Base-by-base conservation (phyloP, 164 flowering plant species). In the Euptelea pleiosperma region DNA sequence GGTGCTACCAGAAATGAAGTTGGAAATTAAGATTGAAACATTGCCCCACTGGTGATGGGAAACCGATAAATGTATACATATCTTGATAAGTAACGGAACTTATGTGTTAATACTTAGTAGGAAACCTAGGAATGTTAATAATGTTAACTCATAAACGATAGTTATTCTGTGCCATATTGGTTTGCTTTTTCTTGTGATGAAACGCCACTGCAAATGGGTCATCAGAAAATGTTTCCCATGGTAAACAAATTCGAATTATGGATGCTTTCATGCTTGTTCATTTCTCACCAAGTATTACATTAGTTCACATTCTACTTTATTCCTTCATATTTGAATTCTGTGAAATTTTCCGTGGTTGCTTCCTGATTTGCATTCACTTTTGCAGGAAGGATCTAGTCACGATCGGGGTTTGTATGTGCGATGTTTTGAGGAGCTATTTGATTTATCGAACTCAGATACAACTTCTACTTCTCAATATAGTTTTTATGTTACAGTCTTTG, bases 341-440 rank as follows among this genome's bases (percentile, higher is more conserved):
- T 25, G 3, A n/a, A 19, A 22, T 2, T 45, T n/a, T 35, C 12
- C 4, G 14, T 8, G 18, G 44, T 25, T 57, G 45, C 52, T 62
- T 9, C n/a, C 53, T 42, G 39, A 48, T 21, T 10, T 34, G 26
- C 9, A 53, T 57, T 54, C 25, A 16, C 42, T 12, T 70, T 51
- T 51, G 55, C 90, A 94, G 99, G 97, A 91, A 84, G 99, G 99
- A 64, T 82, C 96, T 64, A 79, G 71, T 75, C 76, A 85, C 76
- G 99, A 94, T 60, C 91, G 99, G 60, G 99, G 99, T 58, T 69
- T 94, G 50, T 91, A 85, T 75, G 82, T 77, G 40, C 82, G 97
- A 42, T 80, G 91, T 70, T 94, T 88, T 77, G 97, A 94, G 79
- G 97, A 94, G 80, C 75, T 94, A 45, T 94, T 91, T 79, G 99